A percentile compares a stretch with the other conserved stretches of the same genome.
These are phyloP conservation scores for Boletus rufocinnamomeus DNA, from an alignment of 768 basidiomycete species.

Conservation along the genomic window DNA sequence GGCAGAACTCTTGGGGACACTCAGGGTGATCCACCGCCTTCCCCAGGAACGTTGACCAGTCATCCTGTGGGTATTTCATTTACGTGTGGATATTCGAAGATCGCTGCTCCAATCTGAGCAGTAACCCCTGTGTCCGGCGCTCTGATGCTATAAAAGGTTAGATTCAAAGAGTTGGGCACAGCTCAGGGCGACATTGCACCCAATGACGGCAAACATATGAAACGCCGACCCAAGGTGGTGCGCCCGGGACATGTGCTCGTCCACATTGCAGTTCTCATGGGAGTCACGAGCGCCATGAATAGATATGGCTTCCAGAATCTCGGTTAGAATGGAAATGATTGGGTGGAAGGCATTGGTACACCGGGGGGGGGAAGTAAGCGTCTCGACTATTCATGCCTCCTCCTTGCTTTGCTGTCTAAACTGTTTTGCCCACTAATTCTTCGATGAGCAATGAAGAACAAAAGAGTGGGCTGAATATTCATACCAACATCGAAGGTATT, in stretches of 20 bases:
- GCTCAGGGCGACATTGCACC: conserved; percentile 41
- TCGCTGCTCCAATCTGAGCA: conserved; percentile 41
- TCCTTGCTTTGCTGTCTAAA: conserved; percentile 38
- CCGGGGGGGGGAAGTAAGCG: neutral
- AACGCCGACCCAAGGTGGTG: neutral
- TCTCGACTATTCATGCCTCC: conserved; percentile 9
- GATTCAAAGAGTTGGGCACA: conserved; percentile 41
- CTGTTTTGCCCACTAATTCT: conserved; percentile 51
- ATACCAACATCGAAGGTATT: conserved; percentile 80
- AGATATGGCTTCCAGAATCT: conserved; percentile 6
- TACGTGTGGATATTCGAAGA: neutral
- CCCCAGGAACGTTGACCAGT: neutral
- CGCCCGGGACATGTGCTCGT: neutral
- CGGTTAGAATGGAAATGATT: neutral
- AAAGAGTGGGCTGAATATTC: conserved; percentile 26
- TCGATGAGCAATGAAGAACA: conserved; percentile 3
- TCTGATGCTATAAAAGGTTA: conserved; percentile 32
- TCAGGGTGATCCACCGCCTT: neutral
- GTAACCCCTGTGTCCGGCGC: conserved; percentile 41
- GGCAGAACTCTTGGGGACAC: too few species aligned
- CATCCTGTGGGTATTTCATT: too few species aligned
- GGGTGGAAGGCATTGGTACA: neutral
- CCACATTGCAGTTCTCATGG: neutral
- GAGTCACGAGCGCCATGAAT: neutral
- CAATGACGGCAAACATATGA: conserved; percentile 32